These are phyloP conservation scores for Solioccasus polychromus DNA, from an alignment of 768 basidiomycete genomes.

Conservation along the genomic window DNA sequence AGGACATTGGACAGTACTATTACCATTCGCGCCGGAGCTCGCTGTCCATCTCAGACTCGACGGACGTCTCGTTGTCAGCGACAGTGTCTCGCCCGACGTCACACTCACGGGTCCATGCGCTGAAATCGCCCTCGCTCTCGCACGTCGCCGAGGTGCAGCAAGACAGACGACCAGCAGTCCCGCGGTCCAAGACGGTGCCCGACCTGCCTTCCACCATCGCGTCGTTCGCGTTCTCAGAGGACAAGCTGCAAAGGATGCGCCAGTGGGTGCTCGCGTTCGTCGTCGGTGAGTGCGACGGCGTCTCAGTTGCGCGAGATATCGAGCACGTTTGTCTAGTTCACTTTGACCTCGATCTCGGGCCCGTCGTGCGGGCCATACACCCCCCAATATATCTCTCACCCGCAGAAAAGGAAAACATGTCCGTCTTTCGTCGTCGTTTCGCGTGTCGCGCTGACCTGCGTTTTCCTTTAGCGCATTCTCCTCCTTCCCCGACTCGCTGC, in stretches of 20 bases:
- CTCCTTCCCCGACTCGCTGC: conserved; percentile 85
- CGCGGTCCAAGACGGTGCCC: conserved; percentile 49
- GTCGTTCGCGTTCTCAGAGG: conserved; percentile 46
- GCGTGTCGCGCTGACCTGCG: conserved; percentile 7
- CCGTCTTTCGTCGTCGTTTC: background rate
- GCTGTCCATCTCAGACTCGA: conserved; percentile 20
- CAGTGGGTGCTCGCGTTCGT: conserved; percentile 69
- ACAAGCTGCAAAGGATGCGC: conserved; percentile 48
- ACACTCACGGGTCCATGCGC: conserved; percentile 3
- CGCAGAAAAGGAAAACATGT: conserved; percentile 83
- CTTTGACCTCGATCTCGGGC: conserved; percentile 87
- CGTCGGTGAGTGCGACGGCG: conserved; percentile 49
- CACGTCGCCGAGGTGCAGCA: conserved; percentile 22
- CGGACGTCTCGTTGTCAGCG: conserved; percentile 19
- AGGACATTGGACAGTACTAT: conserved; percentile 28
- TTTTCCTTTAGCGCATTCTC: conserved; percentile 73
- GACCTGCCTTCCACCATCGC: conserved; percentile 34
- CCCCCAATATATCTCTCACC: conserved; percentile 64
- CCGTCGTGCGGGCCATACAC: conserved; percentile 68
- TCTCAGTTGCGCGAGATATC: background rate
- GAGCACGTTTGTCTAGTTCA: conserved; percentile 52
- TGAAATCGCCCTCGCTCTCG: conserved; percentile 36
- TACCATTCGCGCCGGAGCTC: conserved; percentile 26
- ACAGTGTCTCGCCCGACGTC: conserved; percentile 21
- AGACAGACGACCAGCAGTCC: conserved; percentile 19